Conservation (phyloP, 345 rosid species). For the Salix caprea region DNA sequence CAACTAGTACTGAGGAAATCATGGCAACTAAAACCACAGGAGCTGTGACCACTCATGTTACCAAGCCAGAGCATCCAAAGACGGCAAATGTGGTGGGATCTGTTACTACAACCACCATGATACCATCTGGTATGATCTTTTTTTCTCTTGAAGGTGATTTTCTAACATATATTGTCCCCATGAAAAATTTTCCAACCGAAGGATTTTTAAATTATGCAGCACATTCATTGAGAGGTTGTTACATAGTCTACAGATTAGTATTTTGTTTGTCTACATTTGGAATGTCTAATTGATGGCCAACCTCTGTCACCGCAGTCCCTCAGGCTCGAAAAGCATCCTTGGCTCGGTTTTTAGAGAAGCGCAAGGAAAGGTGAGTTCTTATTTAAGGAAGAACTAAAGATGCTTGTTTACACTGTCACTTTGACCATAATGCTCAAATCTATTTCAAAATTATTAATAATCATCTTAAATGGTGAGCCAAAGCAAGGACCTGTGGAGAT, state of each 20-base stretch:
- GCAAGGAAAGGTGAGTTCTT: conserved; percentile 70
- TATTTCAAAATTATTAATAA: background rate
- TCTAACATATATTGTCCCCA: background rate
- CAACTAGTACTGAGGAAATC: conserved; percentile 43
- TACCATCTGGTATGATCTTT: conserved; percentile 54
- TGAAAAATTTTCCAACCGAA: background rate
- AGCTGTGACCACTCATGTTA: conserved; percentile 24
- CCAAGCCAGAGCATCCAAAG: conserved; percentile 38
- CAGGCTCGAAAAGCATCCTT: conserved; percentile 92
- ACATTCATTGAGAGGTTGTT: background rate
- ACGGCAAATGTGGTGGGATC: conserved; percentile 27
- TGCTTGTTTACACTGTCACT: background rate
- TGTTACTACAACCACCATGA: conserved; percentile 31
- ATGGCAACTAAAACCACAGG: conserved; percentile 37
- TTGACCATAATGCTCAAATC: background rate
- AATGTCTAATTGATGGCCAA: conserved; percentile 1
- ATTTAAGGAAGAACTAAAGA: background rate
- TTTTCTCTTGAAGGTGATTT: background rate
- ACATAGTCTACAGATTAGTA: background rate
- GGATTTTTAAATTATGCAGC: background rate
- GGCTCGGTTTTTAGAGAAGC: conserved; percentile 95
- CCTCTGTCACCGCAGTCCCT: conserved; percentile 43
- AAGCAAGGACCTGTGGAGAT: background rate
- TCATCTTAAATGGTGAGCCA: background rate
- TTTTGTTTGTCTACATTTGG: background rate